A percentile compares a stretch with the other conserved stretches of the same genome.
Conservation (phyloP, 805 yeast species). For the Yarrowia sp. region DNA sequence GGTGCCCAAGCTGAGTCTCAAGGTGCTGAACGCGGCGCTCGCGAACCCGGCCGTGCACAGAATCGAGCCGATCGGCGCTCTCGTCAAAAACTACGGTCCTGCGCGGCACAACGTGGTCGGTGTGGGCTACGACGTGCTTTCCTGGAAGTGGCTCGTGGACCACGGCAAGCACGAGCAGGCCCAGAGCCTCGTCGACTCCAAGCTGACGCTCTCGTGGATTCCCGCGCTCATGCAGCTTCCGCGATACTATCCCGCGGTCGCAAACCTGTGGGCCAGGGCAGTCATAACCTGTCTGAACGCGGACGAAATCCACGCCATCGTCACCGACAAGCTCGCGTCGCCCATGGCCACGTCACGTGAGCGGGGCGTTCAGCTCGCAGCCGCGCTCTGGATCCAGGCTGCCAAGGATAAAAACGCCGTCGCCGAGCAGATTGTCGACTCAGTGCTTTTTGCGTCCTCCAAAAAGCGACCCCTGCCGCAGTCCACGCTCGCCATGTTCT, state of each 20-base stretch:
- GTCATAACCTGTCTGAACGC: background rate
- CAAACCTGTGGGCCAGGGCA: background rate
- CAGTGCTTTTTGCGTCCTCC: background rate
- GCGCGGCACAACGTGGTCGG: background rate
- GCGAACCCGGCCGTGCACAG: conserved; percentile 12
- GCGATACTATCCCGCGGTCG: conserved; percentile 6
- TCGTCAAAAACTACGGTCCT: conserved; percentile 2
- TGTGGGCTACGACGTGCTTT: conserved; percentile 10
- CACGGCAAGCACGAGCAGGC: conserved; percentile 25
- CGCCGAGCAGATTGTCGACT: background rate
- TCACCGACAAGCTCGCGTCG: background rate
- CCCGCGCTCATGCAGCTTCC: conserved; percentile 19
- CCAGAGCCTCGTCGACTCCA: background rate
- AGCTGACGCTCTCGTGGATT: background rate
- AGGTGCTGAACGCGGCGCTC: conserved; percentile 19
- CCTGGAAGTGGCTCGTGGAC: conserved; percentile 20
- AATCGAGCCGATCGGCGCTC: conserved; percentile 19
- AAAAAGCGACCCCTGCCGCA: background rate
- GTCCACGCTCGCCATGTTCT: conserved; percentile 1
- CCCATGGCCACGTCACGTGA: conserved; percentile 5
- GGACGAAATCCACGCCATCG: background rate
- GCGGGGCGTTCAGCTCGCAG: conserved; percentile 4
- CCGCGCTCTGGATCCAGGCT: conserved; percentile 10
- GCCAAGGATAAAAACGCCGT: background rate
- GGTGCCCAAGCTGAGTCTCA: conserved; percentile 20